Conservation (phyloP, 108 stramenopile genomes). For the Cyclotella distinguenda region DNA sequence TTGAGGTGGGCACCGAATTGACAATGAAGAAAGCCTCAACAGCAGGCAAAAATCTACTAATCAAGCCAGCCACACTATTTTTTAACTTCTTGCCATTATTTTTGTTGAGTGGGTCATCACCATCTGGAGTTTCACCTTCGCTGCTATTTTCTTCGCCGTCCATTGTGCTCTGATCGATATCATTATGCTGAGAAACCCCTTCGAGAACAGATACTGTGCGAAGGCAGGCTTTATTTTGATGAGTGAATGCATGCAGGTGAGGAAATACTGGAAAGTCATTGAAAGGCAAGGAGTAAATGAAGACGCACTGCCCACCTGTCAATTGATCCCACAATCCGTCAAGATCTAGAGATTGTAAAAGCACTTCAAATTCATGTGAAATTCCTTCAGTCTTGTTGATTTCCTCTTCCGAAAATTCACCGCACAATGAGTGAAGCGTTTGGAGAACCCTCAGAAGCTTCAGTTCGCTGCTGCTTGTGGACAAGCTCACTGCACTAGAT, state of each 20-base stretch:
- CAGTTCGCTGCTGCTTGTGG: constrained; percentile 84
- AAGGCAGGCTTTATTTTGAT: constrained; percentile 47
- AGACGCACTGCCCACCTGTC: neutral
- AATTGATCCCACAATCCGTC: constrained; percentile 78
- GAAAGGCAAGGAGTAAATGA: neutral
- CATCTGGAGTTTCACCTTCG: constrained; percentile 24
- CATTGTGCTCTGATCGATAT: constrained; percentile 47
- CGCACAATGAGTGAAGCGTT: constrained; percentile 74
- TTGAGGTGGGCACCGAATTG: constrained; percentile 60
- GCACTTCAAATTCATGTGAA: constrained; percentile 54
- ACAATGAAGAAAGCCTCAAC: constrained; percentile 96
- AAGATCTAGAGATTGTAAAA: constrained; percentile 71
- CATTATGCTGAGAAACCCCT: constrained; percentile 75
- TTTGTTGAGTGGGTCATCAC: constrained; percentile 22
- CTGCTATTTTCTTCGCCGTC: constrained; percentile 21
- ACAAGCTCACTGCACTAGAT: constrained; percentile 81
- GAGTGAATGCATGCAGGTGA: neutral
- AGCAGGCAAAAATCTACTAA: constrained; percentile 91
- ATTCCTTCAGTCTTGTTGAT: constrained; percentile 45
- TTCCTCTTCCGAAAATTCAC: constrained; percentile 52
- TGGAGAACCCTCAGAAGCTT: constrained; percentile 91
- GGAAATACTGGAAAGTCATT: neutral
- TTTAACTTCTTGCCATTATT: constrained; percentile 71
- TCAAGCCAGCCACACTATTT: constrained; percentile 81
- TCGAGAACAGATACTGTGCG: constrained; percentile 82